Evolutionary conservation across 2,329 filamentous ascomycete species (phyloP), one percentile per base, ranked within the genome.

Genomic region (Ophiostoma angusticollis): DNA sequence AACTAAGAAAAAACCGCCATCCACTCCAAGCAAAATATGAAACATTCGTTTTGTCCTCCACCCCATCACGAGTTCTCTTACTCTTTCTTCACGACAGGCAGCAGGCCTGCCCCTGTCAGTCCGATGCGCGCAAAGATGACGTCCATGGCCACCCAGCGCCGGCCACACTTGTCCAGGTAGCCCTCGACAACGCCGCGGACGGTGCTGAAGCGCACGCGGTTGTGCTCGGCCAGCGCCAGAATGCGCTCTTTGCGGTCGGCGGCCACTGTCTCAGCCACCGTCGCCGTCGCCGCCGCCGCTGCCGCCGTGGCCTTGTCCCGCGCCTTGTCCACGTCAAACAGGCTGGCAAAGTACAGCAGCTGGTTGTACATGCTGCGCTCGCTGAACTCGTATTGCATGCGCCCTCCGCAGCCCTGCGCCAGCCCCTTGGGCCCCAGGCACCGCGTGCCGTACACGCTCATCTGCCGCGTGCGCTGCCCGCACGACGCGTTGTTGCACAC

Each of bases 351-450:
- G 63, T 94, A 98, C 39, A 96, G 63, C 29, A 98, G 68, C 61
- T 98, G 91, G 58, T 93, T 96, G 63, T 95, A 96, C 43, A 96
- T 71, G 52, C 81, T 80, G 61, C 91, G 89, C 63, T 96, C 91
- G 1, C 73, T 70, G 53, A 84, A 80, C 61, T 93, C 86, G 56
- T 87, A 95, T 17, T 73, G 66, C 87, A 98, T 96, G 35, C 75
- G 75, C 16, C 91, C 91, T 4, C 78, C 64, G 57, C 91, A 98
- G 40, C 85, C 87, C 40, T 78, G 73, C 0, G 82, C 89, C 3
- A 91, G 77, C 2, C 87, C 86, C 49, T 79, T 80, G 13, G 89
- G 84, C 0, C 91, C 91, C 6, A 96, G 68, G 56, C 91, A 98
- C 35, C 86, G 77, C 44, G 81, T 78, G 32, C 91, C 91, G 57